These are phyloP conservation scores for Paraphoma chrysanthemicola DNA, from an alignment of 2,329 filamentous ascomycete species.

Conservation along the genomic window DNA sequence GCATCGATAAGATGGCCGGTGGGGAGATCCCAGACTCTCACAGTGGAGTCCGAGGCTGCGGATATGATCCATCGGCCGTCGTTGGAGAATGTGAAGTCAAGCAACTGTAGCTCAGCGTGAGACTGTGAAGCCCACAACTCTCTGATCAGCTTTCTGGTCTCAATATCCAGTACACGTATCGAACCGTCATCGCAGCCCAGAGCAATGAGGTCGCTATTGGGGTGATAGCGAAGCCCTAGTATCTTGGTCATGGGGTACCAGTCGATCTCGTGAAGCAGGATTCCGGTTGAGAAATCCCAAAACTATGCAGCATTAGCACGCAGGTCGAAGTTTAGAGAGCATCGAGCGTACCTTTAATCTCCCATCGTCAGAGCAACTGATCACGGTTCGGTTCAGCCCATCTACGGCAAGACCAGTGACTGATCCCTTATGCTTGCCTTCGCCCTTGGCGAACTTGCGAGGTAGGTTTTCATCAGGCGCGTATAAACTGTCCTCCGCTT, in stretches of 20 bases:
- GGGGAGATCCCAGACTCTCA: constrained; percentile 93
- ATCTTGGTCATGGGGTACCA: constrained; percentile 82
- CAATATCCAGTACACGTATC: constrained; percentile 86
- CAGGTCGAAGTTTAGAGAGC: neutral
- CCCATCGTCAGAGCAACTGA: constrained; percentile 88
- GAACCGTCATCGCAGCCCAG: constrained; percentile 89
- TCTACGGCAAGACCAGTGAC: constrained; percentile 90
- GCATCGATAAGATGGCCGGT: constrained; percentile 96
- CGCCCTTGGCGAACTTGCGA: constrained; percentile 54
- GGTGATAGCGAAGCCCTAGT: constrained; percentile 79
- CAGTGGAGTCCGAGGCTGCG: constrained; percentile 77
- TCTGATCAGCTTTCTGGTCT: constrained; percentile 88
- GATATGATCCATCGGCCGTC: constrained; percentile 95
- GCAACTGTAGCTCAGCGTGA: constrained; percentile 37
- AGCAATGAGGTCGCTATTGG: constrained; percentile 82
- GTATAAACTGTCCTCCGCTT: constrained; percentile 56
- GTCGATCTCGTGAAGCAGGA: constrained; percentile 79
- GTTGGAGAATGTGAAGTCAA: constrained; percentile 73
- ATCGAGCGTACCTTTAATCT: constrained; percentile 72
- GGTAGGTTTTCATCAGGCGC: constrained; percentile 20
- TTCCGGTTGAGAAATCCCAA: constrained; percentile 91
- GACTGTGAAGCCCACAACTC: constrained; percentile 79
- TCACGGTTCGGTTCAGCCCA: constrained; percentile 82
- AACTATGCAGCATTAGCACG: constrained; percentile 60
- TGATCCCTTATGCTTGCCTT: constrained; percentile 78